These are phyloP conservation scores for Isabelozyma pseudorhagii DNA, from an alignment of 805 yeast species.

Conservation along the genomic window DNA sequence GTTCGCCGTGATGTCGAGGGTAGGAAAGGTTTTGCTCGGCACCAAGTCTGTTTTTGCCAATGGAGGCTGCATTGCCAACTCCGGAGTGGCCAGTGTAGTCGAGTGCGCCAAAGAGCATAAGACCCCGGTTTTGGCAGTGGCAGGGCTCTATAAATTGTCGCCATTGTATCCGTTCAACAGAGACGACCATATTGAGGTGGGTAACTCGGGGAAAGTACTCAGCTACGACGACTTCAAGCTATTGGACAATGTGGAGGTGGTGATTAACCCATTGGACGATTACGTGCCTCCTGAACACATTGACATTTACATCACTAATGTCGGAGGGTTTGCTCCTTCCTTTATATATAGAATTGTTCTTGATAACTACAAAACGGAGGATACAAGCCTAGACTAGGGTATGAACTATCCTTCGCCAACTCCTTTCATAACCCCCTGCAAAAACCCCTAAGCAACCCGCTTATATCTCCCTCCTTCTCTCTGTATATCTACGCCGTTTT, in stretches of 20 bases:
- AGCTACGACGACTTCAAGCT: constrained; percentile 68
- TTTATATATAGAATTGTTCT: constrained; percentile 92
- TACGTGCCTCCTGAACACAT: constrained; percentile 92
- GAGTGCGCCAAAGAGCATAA: constrained; percentile 93
- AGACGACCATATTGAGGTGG: constrained; percentile 82
- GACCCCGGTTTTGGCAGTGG: constrained; percentile 95
- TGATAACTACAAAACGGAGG: constrained; percentile 89
- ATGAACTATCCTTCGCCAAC: too few species aligned
- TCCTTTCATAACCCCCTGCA: too few species aligned
- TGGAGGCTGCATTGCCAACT: constrained; percentile 87
- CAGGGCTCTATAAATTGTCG: constrained; percentile 89
- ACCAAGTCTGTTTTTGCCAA: constrained; percentile 91
- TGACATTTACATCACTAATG: constrained; percentile 90
- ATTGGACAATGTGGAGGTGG: constrained; percentile 70
- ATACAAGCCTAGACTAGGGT: constrained; percentile 53
- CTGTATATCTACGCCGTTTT: too few species aligned
- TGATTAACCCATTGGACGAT: constrained; percentile 82
- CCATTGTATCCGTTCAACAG: constrained; percentile 90
- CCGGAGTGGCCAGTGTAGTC: constrained; percentile 91
- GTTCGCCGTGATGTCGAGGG: constrained; percentile 94
- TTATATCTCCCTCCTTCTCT: neutral
- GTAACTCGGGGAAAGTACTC: constrained; percentile 86
- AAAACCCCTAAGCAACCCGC: too few species aligned
- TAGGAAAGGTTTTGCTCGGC: constrained; percentile 93
- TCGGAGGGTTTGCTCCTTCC: constrained; percentile 95